Conservation (phyloP, 139 green algal species). For the Coelastrella sp. region DNA sequence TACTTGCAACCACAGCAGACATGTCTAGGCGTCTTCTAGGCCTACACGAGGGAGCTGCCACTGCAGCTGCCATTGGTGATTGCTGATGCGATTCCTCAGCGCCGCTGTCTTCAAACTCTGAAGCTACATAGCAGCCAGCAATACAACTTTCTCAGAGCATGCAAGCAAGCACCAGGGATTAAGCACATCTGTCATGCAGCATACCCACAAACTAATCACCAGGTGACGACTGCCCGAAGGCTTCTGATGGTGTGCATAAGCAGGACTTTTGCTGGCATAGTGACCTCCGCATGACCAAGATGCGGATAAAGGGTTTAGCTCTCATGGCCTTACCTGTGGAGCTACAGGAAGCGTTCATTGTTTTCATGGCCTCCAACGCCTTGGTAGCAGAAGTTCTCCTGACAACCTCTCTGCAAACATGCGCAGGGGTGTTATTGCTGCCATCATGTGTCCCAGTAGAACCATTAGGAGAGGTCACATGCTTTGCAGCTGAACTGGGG, state of each 20-base stretch:
- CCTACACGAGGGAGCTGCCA: not conserved
- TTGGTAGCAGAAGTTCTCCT: not conserved
- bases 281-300: no score
- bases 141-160: not conserved
- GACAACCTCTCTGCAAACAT: not conserved
- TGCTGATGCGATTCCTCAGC: not conserved
- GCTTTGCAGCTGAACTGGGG: no score
- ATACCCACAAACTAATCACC: no score
- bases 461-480: no score
- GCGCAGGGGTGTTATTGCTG: no score
- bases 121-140: not conserved
- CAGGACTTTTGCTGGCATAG: no score
- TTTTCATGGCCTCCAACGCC: not conserved
- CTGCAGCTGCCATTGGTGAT: not conserved
- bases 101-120: not conserved
- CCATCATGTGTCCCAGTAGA: no score
- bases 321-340: not conserved
- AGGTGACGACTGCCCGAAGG: no score
- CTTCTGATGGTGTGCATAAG: no score
- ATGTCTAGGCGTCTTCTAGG: not conserved
- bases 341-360: not conserved
- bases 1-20: not conserved
- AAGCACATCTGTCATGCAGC: no score
- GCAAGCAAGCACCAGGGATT: no score
- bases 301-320: no score